Evolutionary conservation across 768 basidiomycete species (phyloP), one percentile per base, ranked within the genome.

Genomic region (Hebeloma cylindrosporum): DNA sequence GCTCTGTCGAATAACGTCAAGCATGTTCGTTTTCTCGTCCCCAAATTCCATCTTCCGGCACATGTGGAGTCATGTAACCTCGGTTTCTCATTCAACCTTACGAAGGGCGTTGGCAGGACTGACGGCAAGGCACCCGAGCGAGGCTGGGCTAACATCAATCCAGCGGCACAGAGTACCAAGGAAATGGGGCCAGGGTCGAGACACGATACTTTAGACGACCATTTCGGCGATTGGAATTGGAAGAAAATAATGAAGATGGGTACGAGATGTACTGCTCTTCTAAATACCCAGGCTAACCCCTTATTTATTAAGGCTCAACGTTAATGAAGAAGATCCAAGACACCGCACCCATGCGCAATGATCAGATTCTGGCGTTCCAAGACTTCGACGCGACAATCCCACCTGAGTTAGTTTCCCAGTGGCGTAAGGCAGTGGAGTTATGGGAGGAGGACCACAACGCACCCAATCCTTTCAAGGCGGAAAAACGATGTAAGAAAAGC

Each of bases 161-260:
- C 52, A 0, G 40, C 61, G 0, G 64, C 67, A 2, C 44, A 49
- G 1, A 70, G 67, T 33, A 72, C 67, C 1, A 49, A 54, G n/a
- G 68, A 73, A 26, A 73, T 73, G 71, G 65, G 65, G 2, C 57
- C 54, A 11, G 52, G 47, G 21, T 31, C 36, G 26, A n/a, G 62
- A 25, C 48, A 43, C 51, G 68, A n/a, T 43, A 62, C 31, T 21
- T 46, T 76, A 0, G 68, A 77, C 32, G 67, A 72, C 11, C 58
- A 65, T 9, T 66, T 65, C 30, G 50, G 51, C 6, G 63, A 68
- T 33, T 61, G 53, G 38, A 72, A 78, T 43, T 66, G 64, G 64
- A 45, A 47, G 43, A 69, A 67, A 32, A 42, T 60, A 4, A 51
- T 48, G 4, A 34, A 31, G 3, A 25, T 68, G 20, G 57, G 64